phyloP scores from a whole-genome alignment of 2,329 filamentous ascomycete species.

The Sporothrix phasma region DNA sequence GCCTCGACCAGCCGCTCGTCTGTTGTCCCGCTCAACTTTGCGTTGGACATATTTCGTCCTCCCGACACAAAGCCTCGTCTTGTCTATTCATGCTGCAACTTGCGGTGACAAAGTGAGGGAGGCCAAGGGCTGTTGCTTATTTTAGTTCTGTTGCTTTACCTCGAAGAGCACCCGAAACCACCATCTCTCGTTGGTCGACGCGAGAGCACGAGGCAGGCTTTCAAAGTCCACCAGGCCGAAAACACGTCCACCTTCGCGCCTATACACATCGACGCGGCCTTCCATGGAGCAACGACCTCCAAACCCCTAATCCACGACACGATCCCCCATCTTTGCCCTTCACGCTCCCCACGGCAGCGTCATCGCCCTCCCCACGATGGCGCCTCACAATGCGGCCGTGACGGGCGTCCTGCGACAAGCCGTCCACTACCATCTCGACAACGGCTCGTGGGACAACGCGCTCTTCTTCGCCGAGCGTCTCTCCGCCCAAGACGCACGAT shows the following conservation, averaged over 20 bases:
- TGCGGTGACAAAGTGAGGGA: background rate
- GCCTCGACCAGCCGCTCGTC: background rate
- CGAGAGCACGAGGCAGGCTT: background rate
- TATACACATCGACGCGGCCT: background rate
- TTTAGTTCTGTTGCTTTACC: background rate
- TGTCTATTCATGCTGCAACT: background rate
- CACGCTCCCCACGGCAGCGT: background rate
- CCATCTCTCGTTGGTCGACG: background rate
- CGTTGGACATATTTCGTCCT: background rate
- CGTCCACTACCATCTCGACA: slow-evolving; percentile 69
- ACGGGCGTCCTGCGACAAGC: slow-evolving; percentile 47
- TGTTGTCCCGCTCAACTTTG: background rate
- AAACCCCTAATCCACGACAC: slow-evolving; percentile 11
- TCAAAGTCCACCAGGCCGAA: background rate
- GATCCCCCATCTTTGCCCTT: background rate
- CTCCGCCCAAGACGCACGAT: slow-evolving; percentile 71
- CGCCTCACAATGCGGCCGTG: slow-evolving; percentile 41
- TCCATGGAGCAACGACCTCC: slow-evolving; percentile 17
- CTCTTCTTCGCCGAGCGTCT: slow-evolving; percentile 88
- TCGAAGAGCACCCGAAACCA: background rate
- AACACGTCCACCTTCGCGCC: background rate
- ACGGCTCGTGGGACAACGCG: slow-evolving; percentile 78
- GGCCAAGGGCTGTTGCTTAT: background rate
- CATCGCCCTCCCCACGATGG: slow-evolving; percentile 33
- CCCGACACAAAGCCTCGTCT: background rate